Evolutionary conservation across 2,329 filamentous ascomycete species (phyloP).

Genomic region (Penicillium fuscoglaucum): DNA sequence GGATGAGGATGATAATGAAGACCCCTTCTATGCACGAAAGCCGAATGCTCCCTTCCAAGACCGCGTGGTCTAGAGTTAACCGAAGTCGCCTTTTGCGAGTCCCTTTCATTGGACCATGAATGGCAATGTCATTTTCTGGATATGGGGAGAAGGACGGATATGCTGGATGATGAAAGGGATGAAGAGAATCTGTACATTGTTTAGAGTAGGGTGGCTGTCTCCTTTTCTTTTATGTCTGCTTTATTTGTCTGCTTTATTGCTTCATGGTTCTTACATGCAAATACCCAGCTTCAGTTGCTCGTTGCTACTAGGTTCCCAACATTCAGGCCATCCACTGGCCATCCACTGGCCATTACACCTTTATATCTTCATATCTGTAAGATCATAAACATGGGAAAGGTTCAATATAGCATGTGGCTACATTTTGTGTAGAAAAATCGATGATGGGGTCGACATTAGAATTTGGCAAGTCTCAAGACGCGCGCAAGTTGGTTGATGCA

Average conservation of each 20-base stretch:
- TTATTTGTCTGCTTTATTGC: not conserved
- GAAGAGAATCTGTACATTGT: not conserved
- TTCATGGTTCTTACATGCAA: conserved; percentile 12
- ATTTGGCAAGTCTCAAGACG: not conserved
- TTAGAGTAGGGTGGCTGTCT: not conserved
- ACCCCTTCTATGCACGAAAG: conserved; percentile 24
- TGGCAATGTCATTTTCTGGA: not conserved
- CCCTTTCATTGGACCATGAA: not conserved
- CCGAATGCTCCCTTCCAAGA: conserved; percentile 40
- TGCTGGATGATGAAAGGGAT: not conserved
- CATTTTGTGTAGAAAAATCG: not conserved
- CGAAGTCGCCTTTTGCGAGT: not conserved
- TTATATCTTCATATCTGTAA: not conserved
- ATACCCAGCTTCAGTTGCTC: conserved; percentile 12
- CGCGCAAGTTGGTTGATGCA: not conserved
- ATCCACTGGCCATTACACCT: not conserved
- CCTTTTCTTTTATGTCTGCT: not conserved
- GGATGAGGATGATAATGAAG: conserved; percentile 19
- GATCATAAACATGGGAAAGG: not conserved
- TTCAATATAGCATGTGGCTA: not conserved
- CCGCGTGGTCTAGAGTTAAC: conserved; percentile 17
- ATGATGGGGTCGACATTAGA: not conserved
- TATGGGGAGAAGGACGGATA: not conserved
- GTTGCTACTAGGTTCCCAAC: conserved; percentile 1
- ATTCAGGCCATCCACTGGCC: not conserved